Evolutionary conservation across 2,329 filamentous ascomycete genomes (phyloP), one percentile per base, ranked within the genome.

Genomic region (Chaetomiaceae sp.): DNA sequence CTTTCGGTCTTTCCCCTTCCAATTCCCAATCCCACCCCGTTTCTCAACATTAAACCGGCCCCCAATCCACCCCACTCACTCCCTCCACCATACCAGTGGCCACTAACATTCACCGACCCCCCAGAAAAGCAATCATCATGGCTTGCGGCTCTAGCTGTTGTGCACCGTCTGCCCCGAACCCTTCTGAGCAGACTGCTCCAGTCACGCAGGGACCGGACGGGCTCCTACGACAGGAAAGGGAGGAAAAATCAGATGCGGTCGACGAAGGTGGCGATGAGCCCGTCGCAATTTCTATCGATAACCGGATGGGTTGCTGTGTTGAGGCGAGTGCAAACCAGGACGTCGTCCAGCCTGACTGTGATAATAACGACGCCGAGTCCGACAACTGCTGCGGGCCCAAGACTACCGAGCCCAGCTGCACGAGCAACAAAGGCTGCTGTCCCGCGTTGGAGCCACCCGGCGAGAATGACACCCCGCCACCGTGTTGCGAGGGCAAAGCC

Each of bases 401-500:
- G 11, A 18, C 38, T 21, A 5, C 47, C 14, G 38, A 30, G 21
- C 13, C 38, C 14, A 40, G 40, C n/a, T 54, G 42, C 38, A n/a
- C n/a, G n/a, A n/a, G n/a, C n/a, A 48, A 57, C 7, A 53, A 41
- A 25, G 48, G 30, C 20, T 51, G 51, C 27, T 54, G 47, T 30
- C 32, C 34, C 10, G 16, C 38, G 20, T 21, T 40, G 13, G 7
- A 42, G 10, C 37, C 37, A 20, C 8, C 47, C 2, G 29, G 8
- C 6, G 9, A 13, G 13, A 37, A 49, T 23, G 53, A 48, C 41
- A 44, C 30, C 30, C 63, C 62, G 16, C 42, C 29, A n/a, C 25
- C 25, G n/a, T 78, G 75, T 64, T 78, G 75, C 59, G 65, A 69
- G 34, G 71, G 65, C 14, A 74, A 73, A 55, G 4, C 52, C 0